Evolutionary conservation across 1,284 basidiomycete species (phyloP), one percentile per base, ranked within the genome.

Genomic region (Rhodofomes roseus): DNA sequence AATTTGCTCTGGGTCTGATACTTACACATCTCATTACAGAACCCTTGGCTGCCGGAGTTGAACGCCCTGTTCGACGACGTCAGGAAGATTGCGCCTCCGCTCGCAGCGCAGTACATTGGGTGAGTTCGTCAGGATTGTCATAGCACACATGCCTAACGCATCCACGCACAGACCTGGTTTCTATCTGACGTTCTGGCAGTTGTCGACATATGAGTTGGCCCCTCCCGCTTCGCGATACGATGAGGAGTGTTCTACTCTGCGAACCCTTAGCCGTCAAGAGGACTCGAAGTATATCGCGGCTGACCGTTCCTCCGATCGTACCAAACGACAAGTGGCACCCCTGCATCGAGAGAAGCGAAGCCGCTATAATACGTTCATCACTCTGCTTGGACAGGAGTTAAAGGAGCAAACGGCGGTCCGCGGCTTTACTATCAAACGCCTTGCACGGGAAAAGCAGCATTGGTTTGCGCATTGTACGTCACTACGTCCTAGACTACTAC

Each of bases 171-270:
- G 94, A 5, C 87, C 92, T 36, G 90, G 87, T 1, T 98, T 98
- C 76, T 96, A 95, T 66, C 77, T 93, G 44, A 94, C 94, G 0
- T 98, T 97, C 76, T 98, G 96, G 96, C 94, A 96, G 71, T 73
- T 98, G 57, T 90, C 92, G 0, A 89, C 90, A 27, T 92, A 93
- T 66, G 96, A 98, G 72, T 81, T 98, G 46, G 77, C 84, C 0
- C 88, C 91, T 29, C 93, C 91, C 0, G 76, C 78, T 7, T 66
- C 80, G 8, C 83, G 80, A 65, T 93, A 93, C 59, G 84, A 90
- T 50, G 89, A 91, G 65, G 86, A 90, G 70, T 79, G 79, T 37
- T 75, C 79, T 27, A 76, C 78, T n/a, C 70, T 92, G 31, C 78
- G 82, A 25, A 73, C 79, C 4, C 73, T 89, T 31, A 86, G 83